Percentiles rank a stretch among this genome's conserved stretches.
Conservation (phyloP, 2,329 filamentous ascomycete genomes). For the Claviceps monticola region DNA sequence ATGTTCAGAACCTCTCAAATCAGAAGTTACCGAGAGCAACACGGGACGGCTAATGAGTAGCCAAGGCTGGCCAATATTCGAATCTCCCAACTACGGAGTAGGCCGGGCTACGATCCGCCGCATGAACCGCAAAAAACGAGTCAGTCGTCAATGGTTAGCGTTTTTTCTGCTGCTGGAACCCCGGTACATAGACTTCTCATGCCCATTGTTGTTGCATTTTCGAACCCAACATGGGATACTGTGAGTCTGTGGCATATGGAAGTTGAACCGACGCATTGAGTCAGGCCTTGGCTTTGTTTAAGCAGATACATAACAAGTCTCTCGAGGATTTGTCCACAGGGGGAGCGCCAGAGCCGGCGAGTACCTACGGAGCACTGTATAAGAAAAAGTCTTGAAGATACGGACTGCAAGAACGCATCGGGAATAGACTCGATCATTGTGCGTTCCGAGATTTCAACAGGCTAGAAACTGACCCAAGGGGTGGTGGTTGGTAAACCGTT, state of each 20-base stretch:
- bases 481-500: not conserved
- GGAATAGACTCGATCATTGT: not conserved
- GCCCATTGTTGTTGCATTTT: not conserved
- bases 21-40: not conserved
- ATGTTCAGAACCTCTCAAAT: not conserved
- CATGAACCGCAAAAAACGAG: not conserved
- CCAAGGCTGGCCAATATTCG: not conserved
- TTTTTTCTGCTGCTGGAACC: not conserved
- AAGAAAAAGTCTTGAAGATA: not conserved
- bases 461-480: not conserved
- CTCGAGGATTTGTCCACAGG: not conserved
- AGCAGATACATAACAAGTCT: not conserved
- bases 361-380: not conserved
- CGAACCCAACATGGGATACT: not conserved
- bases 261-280: too few species aligned
- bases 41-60: conserved; percentile 1
- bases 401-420: not conserved
- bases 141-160: not conserved
- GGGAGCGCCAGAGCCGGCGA: not conserved
- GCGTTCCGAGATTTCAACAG: not conserved
- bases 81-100: not conserved
- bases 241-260: not conserved
- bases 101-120: not conserved
- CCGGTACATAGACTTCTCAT: not conserved
- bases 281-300: too few species aligned